Evolutionary conservation across 1,139 yeast species (phyloP), one percentile per base, ranked within the genome.

Genomic region (Tardiomyces blankii): DNA sequence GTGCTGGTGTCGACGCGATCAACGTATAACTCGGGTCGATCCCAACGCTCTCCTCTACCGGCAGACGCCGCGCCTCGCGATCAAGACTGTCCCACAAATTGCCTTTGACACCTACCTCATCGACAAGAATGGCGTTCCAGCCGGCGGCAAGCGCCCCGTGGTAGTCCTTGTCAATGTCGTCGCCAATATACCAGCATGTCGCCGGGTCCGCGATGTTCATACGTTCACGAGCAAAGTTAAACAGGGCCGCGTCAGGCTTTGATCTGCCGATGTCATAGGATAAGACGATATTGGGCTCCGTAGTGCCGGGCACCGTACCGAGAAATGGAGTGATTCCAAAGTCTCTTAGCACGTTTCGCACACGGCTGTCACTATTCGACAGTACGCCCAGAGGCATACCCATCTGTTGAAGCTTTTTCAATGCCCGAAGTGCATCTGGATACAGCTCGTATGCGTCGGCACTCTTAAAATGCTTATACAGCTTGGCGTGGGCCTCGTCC

Each of bases 91-190:
- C 7, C 25, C 25, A 5, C 25, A 21, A 21, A 21, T 35, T n/a
- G 4, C 19, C 21, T 3, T 35, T 3, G 7, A n/a, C 5, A 13
- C 19, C 42, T 7, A 16, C 9, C 27, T 12, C 13, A 16, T 41
- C 42, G 12, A 41, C 18, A 11, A 41, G 16, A 3, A 41, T 25
- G 12, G 27, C 13, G 27, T 30, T 41, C 42, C 42, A 41, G 38
- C 42, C 42, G 4, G 38, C 38, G 9, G 27, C 38, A 5, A n/a
- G 19, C 14, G 42, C 42, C 3, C 42, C 42, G 9, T 18, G 6
- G 19, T 19, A 14, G 27, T 41, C 42, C 42, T 41, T 18, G n/a
- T 41, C 42, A 4, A 18, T 4, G 7, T 30, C 30, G 16, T 41
- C 42, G 14, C 42, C 42, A n/a, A 28, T 12, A 18, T 41, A 30